Evolutionary conservation across 495 filamentous ascomycete species (phyloP).

Genomic region (Penicillium cataractarum): DNA sequence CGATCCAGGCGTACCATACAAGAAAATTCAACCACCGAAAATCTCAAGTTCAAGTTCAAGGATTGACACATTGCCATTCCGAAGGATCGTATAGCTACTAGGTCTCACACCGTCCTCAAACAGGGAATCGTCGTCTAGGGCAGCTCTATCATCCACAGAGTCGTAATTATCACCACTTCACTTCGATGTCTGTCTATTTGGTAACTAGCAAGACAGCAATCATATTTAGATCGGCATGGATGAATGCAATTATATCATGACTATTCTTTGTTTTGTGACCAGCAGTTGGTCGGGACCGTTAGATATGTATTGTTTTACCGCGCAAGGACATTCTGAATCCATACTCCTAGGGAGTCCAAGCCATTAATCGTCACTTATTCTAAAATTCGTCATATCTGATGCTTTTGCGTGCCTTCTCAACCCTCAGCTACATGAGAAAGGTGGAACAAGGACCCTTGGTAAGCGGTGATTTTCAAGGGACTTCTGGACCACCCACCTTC

Average conservation of each 20-base stretch:
- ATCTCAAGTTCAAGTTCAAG: neutral
- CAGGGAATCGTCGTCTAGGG: neutral
- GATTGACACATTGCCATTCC: neutral
- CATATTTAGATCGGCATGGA: neutral
- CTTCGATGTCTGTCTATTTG: neutral
- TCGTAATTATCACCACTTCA: neutral
- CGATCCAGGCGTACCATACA: neutral
- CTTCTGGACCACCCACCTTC: neutral
- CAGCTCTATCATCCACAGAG: neutral
- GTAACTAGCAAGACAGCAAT: neutral
- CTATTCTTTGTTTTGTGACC: too few species aligned
- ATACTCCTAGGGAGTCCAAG: too few species aligned
- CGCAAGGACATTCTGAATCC: too few species aligned
- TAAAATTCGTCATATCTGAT: neutral
- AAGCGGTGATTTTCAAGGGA: neutral
- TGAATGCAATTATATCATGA: too few species aligned
- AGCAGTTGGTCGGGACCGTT: too few species aligned
- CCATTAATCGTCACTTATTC: too few species aligned
- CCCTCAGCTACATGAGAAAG: too few species aligned
- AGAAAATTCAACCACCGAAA: neutral
- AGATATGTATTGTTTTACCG: too few species aligned
- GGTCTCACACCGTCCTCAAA: neutral
- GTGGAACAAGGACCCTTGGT: neutral
- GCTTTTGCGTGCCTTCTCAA: neutral
- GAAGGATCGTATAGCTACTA: neutral